phyloP scores from a whole-genome alignment of 352 stramenopile species.

The Phytophthora aleatoria region DNA sequence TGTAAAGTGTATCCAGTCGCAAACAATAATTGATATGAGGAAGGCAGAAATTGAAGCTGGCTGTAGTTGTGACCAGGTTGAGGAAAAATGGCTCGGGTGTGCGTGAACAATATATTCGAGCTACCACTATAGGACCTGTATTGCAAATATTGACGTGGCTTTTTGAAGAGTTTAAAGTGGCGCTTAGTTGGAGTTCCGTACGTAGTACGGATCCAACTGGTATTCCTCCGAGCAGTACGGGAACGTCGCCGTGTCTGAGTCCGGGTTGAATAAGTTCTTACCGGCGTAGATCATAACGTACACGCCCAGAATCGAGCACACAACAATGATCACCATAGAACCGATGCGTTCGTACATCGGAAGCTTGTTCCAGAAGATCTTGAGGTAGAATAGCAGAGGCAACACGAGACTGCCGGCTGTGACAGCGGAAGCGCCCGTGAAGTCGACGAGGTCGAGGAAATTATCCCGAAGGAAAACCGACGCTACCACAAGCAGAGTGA shows the following conservation, averaged over 20 bases:
- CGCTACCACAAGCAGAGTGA: constrained; percentile 38
- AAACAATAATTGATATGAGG: constrained; percentile 32
- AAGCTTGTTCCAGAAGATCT: constrained; percentile 44
- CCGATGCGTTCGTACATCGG: constrained; percentile 45
- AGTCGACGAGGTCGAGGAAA: constrained; percentile 57
- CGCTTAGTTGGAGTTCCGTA: constrained; percentile 19
- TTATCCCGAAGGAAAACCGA: constrained; percentile 47
- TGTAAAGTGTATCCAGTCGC: constrained; percentile 23
- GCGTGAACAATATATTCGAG: constrained; percentile 12
- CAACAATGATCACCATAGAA: constrained; percentile 39
- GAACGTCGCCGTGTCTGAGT: constrained; percentile 40
- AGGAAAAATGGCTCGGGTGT: constrained; percentile 39
- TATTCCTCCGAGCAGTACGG: constrained; percentile 57
- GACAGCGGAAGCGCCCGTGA: constrained; percentile 49
- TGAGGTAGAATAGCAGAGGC: constrained; percentile 57
- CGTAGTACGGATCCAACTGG: constrained; percentile 53
- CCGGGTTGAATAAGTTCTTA: constrained; percentile 46
- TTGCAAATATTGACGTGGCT: background rate
- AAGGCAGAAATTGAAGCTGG: constrained; percentile 27
- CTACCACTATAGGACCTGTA: background rate
- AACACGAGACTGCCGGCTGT: constrained; percentile 44
- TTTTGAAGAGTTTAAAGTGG: background rate
- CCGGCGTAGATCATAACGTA: constrained; percentile 52
- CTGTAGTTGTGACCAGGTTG: constrained; percentile 19
- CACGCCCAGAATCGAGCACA: constrained; percentile 38